Evolutionary conservation across 1,284 basidiomycete genomes (phyloP).

Genomic region (Anthracocystis walkeri): DNA sequence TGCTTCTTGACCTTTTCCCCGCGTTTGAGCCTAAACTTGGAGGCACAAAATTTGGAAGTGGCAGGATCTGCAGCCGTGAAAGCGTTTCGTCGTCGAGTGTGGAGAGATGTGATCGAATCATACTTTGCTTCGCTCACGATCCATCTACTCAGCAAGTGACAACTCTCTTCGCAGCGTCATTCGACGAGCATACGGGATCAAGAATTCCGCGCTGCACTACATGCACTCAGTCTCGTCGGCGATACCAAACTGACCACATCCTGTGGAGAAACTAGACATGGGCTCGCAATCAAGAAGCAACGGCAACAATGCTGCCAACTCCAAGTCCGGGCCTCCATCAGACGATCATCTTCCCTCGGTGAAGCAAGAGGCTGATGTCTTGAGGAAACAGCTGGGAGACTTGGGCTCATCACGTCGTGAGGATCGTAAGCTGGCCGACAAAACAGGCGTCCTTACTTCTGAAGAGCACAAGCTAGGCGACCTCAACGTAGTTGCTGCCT

Average conservation of each 20-base stretch:
- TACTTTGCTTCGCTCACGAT: too few species aligned
- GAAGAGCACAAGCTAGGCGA: conserved; percentile 53
- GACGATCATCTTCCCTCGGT: conserved; percentile 19
- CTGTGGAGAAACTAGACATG: conserved; percentile 3
- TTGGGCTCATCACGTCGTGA: conserved; percentile 31
- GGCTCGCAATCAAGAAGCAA: conserved; percentile 7
- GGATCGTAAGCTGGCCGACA: conserved; percentile 29
- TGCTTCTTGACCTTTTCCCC: conserved; percentile 8
- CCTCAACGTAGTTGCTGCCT: conserved; percentile 63
- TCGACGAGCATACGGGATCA: too few species aligned
- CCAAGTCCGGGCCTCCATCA: conserved; percentile 26
- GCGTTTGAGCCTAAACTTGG: background rate
- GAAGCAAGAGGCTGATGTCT: conserved; percentile 12
- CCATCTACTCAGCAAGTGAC: too few species aligned
- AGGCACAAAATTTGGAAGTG: conserved; percentile 1
- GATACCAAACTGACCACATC: background rate
- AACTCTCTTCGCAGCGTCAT: too few species aligned
- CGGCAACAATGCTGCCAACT: conserved; percentile 1
- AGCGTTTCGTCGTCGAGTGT: too few species aligned
- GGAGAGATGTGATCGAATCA: too few species aligned
- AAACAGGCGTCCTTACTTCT: conserved; percentile 36
- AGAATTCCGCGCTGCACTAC: too few species aligned
- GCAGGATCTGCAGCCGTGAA: background rate
- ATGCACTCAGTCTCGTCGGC: too few species aligned
- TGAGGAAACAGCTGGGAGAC: conserved; percentile 38